Base-by-base conservation (phyloP, 768 basidiomycete species). In the Amanita rimosa region DNA sequence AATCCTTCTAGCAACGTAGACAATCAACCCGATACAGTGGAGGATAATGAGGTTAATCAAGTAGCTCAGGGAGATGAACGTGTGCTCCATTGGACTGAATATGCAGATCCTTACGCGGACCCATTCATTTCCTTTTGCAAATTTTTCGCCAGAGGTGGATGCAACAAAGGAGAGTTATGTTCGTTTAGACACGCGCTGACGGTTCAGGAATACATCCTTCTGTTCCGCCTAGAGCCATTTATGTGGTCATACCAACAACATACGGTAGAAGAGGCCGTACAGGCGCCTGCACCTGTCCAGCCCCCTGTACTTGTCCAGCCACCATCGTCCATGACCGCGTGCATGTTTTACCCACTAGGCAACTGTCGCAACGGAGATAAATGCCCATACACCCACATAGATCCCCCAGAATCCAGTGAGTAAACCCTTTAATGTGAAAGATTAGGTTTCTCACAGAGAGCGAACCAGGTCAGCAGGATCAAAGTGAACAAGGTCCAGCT, bases 181-280 rank as follows among this genome's bases (percentile, higher is more conserved):
- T 47, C 48, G 21, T 70, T 67, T 53, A 62, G 71, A 11, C 70
- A 71, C 55, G 67, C 67, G n/a, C 56, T 73, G 21, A 63, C 69
- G 1, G 51, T 62, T 26, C 59, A 62, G 27, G 70, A 73, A 49
- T 71, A 66, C 47, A 60, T 60, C 13, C 50, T 63, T 13, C 59
- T 73, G 13, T 73, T 71, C 44, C 64, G 61, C 31, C 65, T 56
- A 8, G 68, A 70, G 27, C 69, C 70, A 6, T 61, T 58, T 29
- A 57, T 65, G 11, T 63, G 60, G 57, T 35, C 48, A 19, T 19
- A 27, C 7, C 19, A 42, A 22, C 17, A 26, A 6, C 24, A 29
- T 10, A 27, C 7, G 17, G 16, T 27, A 22, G 38, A 39, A 39
- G 45, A 46, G 35, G n/a, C 36, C 44, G 36, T 16, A 16, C 26